Conservation (phyloP, 805 yeast species). For the Metschnikowia hibisci region DNA sequence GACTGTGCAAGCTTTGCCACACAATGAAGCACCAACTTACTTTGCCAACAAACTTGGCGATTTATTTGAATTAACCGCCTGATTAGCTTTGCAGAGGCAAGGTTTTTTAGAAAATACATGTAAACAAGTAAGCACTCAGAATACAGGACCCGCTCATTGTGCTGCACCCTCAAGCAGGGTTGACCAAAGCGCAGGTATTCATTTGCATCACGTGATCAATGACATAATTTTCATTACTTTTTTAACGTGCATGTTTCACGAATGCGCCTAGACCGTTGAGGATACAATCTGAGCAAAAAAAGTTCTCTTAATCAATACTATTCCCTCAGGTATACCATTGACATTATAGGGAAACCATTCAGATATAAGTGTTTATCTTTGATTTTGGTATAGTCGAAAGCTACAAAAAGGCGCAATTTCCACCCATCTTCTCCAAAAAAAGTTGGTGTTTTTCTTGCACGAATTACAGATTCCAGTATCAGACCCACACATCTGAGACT, state of each 20-base stretch:
- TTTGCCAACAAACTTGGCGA: constrained; percentile 76
- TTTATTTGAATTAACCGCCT: constrained; percentile 49
- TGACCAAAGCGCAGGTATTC: background rate
- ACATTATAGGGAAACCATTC: background rate
- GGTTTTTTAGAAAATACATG: background rate
- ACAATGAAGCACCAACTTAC: constrained; percentile 55
- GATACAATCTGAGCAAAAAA: constrained; percentile 3
- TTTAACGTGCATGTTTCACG: constrained; percentile 5
- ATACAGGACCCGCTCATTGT: background rate
- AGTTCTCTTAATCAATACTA: background rate
- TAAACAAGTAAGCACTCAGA: background rate
- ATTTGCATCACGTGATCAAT: constrained; percentile 2
- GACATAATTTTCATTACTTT: constrained; percentile 5
- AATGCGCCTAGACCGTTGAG: constrained; percentile 7
- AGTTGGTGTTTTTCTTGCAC: background rate
- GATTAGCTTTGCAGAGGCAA: background rate
- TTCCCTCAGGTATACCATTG: background rate
- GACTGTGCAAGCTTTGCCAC: constrained; percentile 41
- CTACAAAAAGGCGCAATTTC: background rate
- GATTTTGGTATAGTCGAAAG: background rate
- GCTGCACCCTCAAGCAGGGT: background rate
- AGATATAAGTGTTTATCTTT: background rate
- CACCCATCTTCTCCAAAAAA: constrained; percentile 1
- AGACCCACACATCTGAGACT: background rate
- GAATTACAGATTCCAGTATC: background rate